Evolutionary conservation across 2,329 filamentous ascomycete genomes (phyloP), one percentile per base, ranked within the genome.

Genomic region (Pseudophaeomoniella oleicola): DNA sequence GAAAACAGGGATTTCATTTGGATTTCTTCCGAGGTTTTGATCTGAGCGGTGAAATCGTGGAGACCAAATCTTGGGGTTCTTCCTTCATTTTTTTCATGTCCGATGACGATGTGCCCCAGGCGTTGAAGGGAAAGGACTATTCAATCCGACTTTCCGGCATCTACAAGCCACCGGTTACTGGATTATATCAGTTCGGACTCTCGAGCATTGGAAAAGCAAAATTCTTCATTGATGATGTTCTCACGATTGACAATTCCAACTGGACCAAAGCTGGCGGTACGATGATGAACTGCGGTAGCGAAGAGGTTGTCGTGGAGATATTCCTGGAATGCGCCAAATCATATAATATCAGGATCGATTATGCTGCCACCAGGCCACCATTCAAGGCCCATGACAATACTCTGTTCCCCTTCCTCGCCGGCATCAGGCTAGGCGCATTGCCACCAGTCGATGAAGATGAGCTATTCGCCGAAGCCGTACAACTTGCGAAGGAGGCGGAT

Each of bases 381-480:
- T n/a, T n/a, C n/a, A n/a, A n/a, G n/a, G n/a, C n/a, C n/a, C n/a
- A n/a, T n/a, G n/a, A n/a, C n/a, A n/a, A n/a, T n/a, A n/a, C n/a
- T n/a, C n/a, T n/a, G n/a, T n/a, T n/a, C n/a, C n/a, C n/a, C n/a
- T n/a, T n/a, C n/a, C n/a, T n/a, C n/a, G n/a, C n/a, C n/a, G n/a
- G 66, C 78, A 41, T 77, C n/a, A n/a, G n/a, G n/a, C n/a, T n/a
- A n/a, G n/a, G n/a, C n/a, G 50, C 3, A 46, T 47, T 39, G 50
- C 51, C 3, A 45, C 45, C 16, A 53, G 32, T 44, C 42, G 9
- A 40, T 50, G 34, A 54, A 51, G 58, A 71, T 38, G 64, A 67
- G 12, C 72, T 78, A 49, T 75, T 86, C 38, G 59, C 69, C 35
- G 67, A 75, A 41, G 81, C 83, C 1, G 78, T 79, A 1, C 64